Conservation (phyloP, 2,329 filamentous ascomycete species). For the Ophiocordyceps camponoti-rufipedis region DNA sequence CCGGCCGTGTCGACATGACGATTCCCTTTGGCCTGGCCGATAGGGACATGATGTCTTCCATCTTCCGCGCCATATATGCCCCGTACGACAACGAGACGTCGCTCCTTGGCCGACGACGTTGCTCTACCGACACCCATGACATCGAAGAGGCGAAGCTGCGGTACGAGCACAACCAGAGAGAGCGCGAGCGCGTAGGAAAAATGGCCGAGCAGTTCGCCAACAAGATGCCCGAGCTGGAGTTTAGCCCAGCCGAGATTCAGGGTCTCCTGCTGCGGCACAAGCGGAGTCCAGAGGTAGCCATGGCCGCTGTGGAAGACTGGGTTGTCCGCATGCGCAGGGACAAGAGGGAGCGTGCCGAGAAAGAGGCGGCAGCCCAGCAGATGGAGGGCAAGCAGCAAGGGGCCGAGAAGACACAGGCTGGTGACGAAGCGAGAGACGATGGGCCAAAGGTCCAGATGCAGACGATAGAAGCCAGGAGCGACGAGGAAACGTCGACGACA, state of each 20-base stretch:
- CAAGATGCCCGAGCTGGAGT: constrained; percentile 33
- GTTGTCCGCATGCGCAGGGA: constrained; percentile 28
- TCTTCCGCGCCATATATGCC: constrained; percentile 41
- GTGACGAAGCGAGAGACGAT: neutral
- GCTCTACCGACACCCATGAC: constrained; percentile 3
- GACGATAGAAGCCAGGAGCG: neutral
- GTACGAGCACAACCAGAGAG: constrained; percentile 11
- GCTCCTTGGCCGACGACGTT: neutral
- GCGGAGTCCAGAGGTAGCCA: constrained; percentile 27
- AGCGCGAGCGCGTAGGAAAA: constrained; percentile 20
- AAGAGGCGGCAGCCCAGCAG: constrained; percentile 8
- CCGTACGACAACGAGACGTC: constrained; percentile 22
- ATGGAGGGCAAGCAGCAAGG: neutral
- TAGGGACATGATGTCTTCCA: constrained; percentile 28
- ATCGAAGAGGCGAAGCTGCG: constrained; percentile 10
- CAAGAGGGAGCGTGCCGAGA: constrained; percentile 22
- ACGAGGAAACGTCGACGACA: neutral
- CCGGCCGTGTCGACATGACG: constrained; percentile 42
- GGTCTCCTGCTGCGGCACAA: constrained; percentile 39
- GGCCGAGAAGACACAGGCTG: neutral
- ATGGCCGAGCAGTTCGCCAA: constrained; percentile 30
- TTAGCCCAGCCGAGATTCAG: constrained; percentile 43
- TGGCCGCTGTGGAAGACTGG: constrained; percentile 29
- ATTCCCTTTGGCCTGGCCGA: constrained; percentile 39
- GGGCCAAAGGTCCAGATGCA: too few species aligned